These are phyloP conservation scores for Dipodascopsis tothii DNA, from an alignment of 805 yeast species.

Conservation along the genomic window DNA sequence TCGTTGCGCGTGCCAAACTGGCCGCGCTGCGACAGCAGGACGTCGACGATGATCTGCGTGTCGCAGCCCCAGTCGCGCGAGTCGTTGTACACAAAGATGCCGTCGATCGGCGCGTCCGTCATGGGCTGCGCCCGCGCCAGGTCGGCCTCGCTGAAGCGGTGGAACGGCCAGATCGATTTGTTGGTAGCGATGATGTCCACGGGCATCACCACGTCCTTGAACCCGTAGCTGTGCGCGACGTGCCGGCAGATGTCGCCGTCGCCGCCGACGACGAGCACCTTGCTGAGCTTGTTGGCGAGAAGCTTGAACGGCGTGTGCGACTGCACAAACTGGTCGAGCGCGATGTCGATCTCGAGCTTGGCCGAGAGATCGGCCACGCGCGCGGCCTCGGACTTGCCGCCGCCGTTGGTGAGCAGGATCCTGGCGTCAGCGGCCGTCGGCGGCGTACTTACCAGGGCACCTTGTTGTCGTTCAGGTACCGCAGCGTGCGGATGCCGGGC, in stretches of 20 bases:
- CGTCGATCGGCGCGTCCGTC: slow-evolving; percentile 46
- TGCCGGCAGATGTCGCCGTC: slow-evolving; percentile 57
- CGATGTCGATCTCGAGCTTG: slow-evolving; percentile 40
- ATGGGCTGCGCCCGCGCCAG: slow-evolving; percentile 36
- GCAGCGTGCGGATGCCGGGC: slow-evolving; percentile 55
- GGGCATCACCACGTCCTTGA: slow-evolving; percentile 63
- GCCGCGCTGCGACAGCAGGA: slow-evolving; percentile 59
- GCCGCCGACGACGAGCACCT: slow-evolving; percentile 83
- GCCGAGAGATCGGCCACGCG: slow-evolving; percentile 49
- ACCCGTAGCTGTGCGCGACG: slow-evolving; percentile 69
- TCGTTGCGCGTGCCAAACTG: slow-evolving; percentile 52
- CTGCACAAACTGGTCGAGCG: slow-evolving; percentile 63
- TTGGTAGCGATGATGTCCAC: slow-evolving; percentile 56
- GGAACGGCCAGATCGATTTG: slow-evolving; percentile 62
- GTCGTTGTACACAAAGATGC: slow-evolving; percentile 76
- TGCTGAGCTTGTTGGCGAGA: slow-evolving; percentile 43
- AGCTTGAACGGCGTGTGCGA: slow-evolving; percentile 81
- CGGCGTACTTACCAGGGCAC: slow-evolving; percentile 48
- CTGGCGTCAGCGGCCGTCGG: slow-evolving; percentile 55
- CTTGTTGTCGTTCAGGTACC: slow-evolving; percentile 43
- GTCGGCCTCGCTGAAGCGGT: slow-evolving; percentile 44
- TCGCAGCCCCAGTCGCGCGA: slow-evolving; percentile 86
- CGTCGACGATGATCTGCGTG: slow-evolving; percentile 65
- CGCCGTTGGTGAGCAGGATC: slow-evolving; percentile 84
- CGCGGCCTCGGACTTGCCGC: slow-evolving; percentile 63